These are phyloP conservation scores for Metschnikowia anglica DNA, from an alignment of 805 yeast species.

Conservation along the genomic window DNA sequence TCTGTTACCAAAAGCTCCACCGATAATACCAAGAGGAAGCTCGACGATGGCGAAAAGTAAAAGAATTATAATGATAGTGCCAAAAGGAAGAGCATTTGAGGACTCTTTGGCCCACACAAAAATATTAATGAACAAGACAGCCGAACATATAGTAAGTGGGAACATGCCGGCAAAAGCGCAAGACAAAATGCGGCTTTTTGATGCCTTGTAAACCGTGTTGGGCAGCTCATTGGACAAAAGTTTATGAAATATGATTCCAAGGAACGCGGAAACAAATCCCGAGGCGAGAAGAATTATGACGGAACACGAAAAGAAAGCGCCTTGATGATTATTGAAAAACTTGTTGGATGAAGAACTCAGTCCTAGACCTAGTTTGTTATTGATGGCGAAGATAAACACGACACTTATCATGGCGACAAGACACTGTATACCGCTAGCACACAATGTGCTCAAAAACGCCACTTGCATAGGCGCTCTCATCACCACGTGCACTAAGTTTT, in stretches of 20 bases:
- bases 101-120: conserved; percentile 77
- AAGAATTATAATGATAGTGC: conserved; percentile 63
- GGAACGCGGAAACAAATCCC: conserved; percentile 72
- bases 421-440: conserved; percentile 75
- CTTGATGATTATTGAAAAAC: conserved; percentile 64
- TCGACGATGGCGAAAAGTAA: conserved; percentile 62
- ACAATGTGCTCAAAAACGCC: conserved; percentile 51
- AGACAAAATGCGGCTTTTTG: conserved; percentile 25
- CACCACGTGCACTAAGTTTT: conserved; percentile 52
- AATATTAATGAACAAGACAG: conserved; percentile 57
- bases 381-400: conserved; percentile 48
- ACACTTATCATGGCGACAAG: conserved; percentile 64
- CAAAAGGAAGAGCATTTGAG: conserved; percentile 74
- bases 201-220: conserved; percentile 26
- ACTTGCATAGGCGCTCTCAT: conserved; percentile 51
- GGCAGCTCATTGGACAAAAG: conserved; percentile 43
- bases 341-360: conserved; percentile 44
- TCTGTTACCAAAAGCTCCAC: conserved; percentile 57
- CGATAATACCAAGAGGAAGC: conserved; percentile 70
- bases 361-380: conserved; percentile 28
- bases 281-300: conserved; percentile 61
- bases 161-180: conserved; percentile 36
- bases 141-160: conserved; percentile 50
- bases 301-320: conserved; percentile 63
- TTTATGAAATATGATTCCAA: conserved; percentile 63